These are phyloP conservation scores for Coccinonectria pachysandricola DNA, from an alignment of 2,329 filamentous ascomycete genomes.

Conservation along the genomic window DNA sequence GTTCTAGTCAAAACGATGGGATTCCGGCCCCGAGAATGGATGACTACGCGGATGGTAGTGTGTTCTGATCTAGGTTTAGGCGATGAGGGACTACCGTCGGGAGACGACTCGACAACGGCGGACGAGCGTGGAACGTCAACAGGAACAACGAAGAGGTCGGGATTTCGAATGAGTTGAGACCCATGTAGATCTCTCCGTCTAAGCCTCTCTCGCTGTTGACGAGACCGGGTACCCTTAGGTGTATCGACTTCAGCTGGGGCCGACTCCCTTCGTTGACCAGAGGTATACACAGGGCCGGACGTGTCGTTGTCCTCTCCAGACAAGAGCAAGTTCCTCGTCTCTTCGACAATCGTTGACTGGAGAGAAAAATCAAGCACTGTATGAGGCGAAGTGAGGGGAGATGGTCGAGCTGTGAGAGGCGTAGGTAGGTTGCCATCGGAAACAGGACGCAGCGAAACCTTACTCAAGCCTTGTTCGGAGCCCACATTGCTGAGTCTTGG, in stretches of 20 bases:
- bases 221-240: conserved; percentile 13
- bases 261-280: conserved; percentile 12
- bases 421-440: conserved; percentile 6
- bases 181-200: conserved; percentile 9
- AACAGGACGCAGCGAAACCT: conserved; percentile 8
- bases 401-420: conserved; percentile 4
- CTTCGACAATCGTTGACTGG: conserved; percentile 10
- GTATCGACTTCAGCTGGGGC: conserved; percentile 8
- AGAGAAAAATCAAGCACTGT: conserved; percentile 4
- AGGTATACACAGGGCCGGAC: neutral
- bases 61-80: too few species aligned
- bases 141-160: conserved; percentile 18
- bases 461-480: conserved; percentile 5
- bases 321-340: conserved; percentile 11
- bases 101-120: too few species aligned
- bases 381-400: conserved; percentile 14
- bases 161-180: conserved; percentile 7
- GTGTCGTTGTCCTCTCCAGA: conserved; percentile 3
- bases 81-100: too few species aligned
- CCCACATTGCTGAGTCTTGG: conserved; percentile 4
- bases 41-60: conserved; percentile 18
- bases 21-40: conserved; percentile 26
- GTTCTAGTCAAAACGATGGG: conserved; percentile 39
- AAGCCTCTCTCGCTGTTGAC: conserved; percentile 14
- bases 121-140: conserved; percentile 14